phyloP scores from a whole-genome alignment of 2,329 filamentous ascomycete genomes.

The Volutella citrinella region DNA sequence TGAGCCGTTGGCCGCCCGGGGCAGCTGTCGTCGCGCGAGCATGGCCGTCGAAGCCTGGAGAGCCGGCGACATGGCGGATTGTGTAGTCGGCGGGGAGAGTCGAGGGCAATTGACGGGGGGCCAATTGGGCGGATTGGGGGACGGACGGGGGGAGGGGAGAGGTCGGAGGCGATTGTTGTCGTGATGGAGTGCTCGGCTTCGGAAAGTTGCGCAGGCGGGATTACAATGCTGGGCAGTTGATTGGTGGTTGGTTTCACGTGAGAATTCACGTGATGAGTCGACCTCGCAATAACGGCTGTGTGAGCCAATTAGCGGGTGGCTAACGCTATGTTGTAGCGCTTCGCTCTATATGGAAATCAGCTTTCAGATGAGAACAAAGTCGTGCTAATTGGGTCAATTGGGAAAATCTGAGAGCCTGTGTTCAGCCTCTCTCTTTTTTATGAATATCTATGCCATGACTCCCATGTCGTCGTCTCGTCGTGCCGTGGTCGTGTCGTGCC shows the following conservation, averaged over 20 bases:
- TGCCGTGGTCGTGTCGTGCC: too few relatives aligned
- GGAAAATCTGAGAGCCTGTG: neutral
- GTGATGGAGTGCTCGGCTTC: conserved; percentile 27
- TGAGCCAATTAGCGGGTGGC: too few relatives aligned
- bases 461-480: conserved; percentile 10
- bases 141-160: conserved; percentile 12
- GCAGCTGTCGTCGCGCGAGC: conserved; percentile 35
- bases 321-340: neutral
- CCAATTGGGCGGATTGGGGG: conserved; percentile 21
- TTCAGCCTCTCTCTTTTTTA: too few relatives aligned
- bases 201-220: conserved; percentile 34
- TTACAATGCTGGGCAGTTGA: conserved; percentile 39
- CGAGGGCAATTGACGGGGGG: conserved; percentile 25
- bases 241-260: conserved; percentile 31
- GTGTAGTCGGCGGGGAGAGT: conserved; percentile 11
- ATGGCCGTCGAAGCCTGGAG: conserved; percentile 30
- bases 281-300: neutral
- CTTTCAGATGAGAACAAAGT: too few relatives aligned
- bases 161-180: conserved; percentile 26
- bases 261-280: conserved; percentile 26
- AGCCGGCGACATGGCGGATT: conserved; percentile 31
- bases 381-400: conserved; percentile 2
- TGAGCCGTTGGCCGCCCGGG: conserved; percentile 20
- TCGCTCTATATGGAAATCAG: too few relatives aligned
- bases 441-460: conserved; percentile 6